A percentile compares a stretch with the other conserved stretches of the same genome.
These are phyloP conservation scores for Yamadazyma kitorensis DNA, from an alignment of 805 yeast genomes.

Conservation along the genomic window DNA sequence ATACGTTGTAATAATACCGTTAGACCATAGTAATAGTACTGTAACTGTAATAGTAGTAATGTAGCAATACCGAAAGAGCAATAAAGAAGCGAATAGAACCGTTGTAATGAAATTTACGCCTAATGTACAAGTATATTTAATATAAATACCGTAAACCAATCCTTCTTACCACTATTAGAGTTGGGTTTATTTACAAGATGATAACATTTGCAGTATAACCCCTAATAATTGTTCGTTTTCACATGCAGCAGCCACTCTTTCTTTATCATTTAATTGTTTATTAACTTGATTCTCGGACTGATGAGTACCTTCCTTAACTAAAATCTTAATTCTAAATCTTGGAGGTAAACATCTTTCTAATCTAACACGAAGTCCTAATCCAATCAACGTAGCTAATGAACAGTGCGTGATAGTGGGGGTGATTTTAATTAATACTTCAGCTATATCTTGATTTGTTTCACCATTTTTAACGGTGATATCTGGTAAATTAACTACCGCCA, in stretches of 20 bases:
- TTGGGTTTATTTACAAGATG: constrained; percentile 57
- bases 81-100: no score
- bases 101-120: constrained; percentile 2
- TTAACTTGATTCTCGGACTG: constrained; percentile 95
- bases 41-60: not conserved
- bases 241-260: constrained; percentile 97
- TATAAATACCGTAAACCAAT: not conserved
- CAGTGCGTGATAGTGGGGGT: constrained; percentile 99
- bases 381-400: constrained; percentile 92
- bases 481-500: constrained; percentile 83
- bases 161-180: not conserved
- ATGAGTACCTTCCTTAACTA: constrained; percentile 88
- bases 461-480: constrained; percentile 74
- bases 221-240: constrained; percentile 88
- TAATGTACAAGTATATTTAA: constrained; percentile 4
- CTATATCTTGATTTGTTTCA: constrained; percentile 42
- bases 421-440: constrained; percentile 75
- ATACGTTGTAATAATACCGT: no score
- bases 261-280: constrained; percentile 95
- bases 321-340: constrained; percentile 72
- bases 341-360: constrained; percentile 86
- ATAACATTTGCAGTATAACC: constrained; percentile 91
- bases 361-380: constrained; percentile 90
- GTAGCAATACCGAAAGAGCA: not conserved
- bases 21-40: no score